Conservation (phyloP, 2,329 filamentous ascomycete species). For the Trematosphaeria pertusa region DNA sequence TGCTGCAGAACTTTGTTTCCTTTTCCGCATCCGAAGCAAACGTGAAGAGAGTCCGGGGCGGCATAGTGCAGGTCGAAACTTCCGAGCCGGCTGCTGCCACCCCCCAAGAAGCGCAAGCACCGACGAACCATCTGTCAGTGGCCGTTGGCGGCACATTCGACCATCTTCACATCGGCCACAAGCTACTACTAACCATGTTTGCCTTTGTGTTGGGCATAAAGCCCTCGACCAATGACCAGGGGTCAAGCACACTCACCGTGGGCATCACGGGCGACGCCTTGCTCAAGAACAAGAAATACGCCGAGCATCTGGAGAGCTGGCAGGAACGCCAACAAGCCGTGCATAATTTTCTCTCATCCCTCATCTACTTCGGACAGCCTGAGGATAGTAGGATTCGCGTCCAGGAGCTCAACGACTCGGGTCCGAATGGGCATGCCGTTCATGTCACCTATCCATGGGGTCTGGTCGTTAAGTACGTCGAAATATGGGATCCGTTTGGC, state of each 20-base stretch:
- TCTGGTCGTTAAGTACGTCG: conserved; percentile 77
- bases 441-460: conserved; percentile 66
- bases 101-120: conserved; percentile 4
- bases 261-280: conserved; percentile 90
- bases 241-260: conserved; percentile 69
- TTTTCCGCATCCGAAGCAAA: conserved; percentile 32
- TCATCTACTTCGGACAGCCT: conserved; percentile 65
- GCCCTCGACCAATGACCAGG: conserved; percentile 18
- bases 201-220: conserved; percentile 68
- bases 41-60: conserved; percentile 45
- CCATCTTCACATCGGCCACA: conserved; percentile 93
- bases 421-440: conserved; percentile 61
- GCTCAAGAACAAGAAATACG: conserved; percentile 87
- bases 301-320: conserved; percentile 83
- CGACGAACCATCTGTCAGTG: conserved; percentile 65
- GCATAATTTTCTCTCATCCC: conserved; percentile 71
- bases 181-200: conserved; percentile 90
- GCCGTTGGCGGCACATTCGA: conserved; percentile 95
- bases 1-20: conserved; percentile 58
- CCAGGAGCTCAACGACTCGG: conserved; percentile 55
- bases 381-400: conserved; percentile 50
- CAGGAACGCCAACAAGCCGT: conserved; percentile 72
- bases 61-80: conserved; percentile 37
- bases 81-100: conserved; percentile 7
- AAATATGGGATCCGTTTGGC: conserved; percentile 87